Percentiles rank a stretch among this genome's conserved stretches.
These are phyloP conservation scores for Leucocoprinus birnbaumii DNA, from an alignment of 768 basidiomycete species.

Conservation along the genomic window DNA sequence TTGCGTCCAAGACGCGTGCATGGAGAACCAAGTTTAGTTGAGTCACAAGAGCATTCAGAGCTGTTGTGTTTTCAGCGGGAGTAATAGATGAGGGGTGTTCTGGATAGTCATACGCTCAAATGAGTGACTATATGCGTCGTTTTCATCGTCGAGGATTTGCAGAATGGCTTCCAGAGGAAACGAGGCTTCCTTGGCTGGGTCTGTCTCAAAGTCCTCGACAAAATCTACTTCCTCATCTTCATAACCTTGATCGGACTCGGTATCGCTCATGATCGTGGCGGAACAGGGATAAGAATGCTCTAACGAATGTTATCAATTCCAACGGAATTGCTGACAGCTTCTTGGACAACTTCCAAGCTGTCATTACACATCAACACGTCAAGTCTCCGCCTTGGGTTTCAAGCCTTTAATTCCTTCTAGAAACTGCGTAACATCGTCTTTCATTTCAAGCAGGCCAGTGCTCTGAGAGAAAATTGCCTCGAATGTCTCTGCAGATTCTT, in stretches of 20 bases:
- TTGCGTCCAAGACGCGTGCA: neutral
- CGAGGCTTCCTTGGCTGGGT: neutral
- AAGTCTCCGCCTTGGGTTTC: slow-evolving; percentile 21
- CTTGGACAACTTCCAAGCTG: neutral
- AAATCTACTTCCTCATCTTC: neutral
- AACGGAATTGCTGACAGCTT: neutral
- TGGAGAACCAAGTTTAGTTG: neutral
- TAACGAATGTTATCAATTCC: neutral
- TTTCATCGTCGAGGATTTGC: neutral
- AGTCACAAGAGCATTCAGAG: neutral
- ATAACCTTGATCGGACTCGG: slow-evolving; percentile 34
- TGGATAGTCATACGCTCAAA: slow-evolving; percentile 7
- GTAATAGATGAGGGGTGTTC: neutral
- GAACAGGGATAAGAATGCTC: neutral
- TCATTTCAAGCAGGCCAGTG: slow-evolving; percentile 47
- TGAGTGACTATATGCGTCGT: neutral
- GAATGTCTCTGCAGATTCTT: slow-evolving; percentile 53
- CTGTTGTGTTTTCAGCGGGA: neutral
- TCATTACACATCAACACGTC: neutral
- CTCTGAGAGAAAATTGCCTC: slow-evolving; percentile 63
- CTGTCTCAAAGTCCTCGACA: neutral
- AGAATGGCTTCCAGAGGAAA: slow-evolving; percentile 1
- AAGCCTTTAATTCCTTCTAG: slow-evolving; percentile 55
- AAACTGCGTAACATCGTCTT: slow-evolving; percentile 53
- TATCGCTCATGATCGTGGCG: slow-evolving; percentile 37